Evolutionary conservation across 176 grass and related monocot genomes (phyloP), one percentile per base, ranked within the genome.

Genomic region (Saccharum officinarum): DNA sequence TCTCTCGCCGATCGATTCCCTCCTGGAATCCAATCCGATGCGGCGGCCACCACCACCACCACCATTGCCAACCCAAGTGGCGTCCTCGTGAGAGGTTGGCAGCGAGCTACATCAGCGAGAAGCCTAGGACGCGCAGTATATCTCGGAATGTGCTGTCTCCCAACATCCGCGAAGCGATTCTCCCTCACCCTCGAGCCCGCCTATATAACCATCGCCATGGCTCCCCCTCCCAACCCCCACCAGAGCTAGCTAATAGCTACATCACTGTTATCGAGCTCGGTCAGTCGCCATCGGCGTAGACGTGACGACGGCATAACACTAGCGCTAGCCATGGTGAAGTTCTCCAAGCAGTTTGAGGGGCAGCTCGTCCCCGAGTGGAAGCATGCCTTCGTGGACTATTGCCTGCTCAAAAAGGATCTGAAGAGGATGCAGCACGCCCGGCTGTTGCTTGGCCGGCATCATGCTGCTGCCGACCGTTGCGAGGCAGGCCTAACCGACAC

Each of bases 351-450:
- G 73, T 90, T 94, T 22, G 94, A 97, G 73, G 89, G 92, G 59
- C 94, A 97, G 88, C 85, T 97, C 3, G 87, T 97, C 66, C 94
- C 94, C 0, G 94, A 97, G 78, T 97, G 94, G 94, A 94, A 94
- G 91, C 87, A 97, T 13, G 94, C 94, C 41, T 97, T 94, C 75
- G 87, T 97, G 36, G 94, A 97, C 89, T 97, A 97, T 20, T 74
- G 85, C 87, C 83, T 90, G 60, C 86, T 97, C 47, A 97, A 94
- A 42, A 97, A 90, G 80, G 92, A 92, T 54, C 85, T 97, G 3
- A 90, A 94, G 80, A 88, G 88, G 87, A 84, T 94, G 82, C 85
- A 88, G 30, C 46, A 87, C 30, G 71, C 71, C 36, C 22, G 54
- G 20, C 8, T 69, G 10, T 34, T 31, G 50, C 50, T 52, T 52